Base-by-base conservation (phyloP, 2,329 filamentous ascomycete species). In the Aspergillus sp. region DNA sequence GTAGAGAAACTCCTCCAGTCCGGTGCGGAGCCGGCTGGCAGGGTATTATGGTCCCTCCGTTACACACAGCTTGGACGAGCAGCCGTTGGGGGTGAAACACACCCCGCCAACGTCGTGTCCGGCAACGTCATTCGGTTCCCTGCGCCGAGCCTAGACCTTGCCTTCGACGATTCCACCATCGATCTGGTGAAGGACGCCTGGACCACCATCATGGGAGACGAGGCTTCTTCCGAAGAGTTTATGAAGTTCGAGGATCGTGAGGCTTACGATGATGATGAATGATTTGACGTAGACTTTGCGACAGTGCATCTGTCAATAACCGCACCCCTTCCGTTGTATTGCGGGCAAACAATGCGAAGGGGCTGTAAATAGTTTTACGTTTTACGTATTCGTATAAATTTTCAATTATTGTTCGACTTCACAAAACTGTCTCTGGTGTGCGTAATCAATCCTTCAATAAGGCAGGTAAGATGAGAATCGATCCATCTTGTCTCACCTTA, bases 211-310 rank as follows among this genome's bases (percentile, higher is more conserved):
- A 78, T 84, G 63, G 84, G 82, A 9, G 75, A 77, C 1, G 80
- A 82, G 4, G 77, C 72, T 1, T 77, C 77, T 17, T 78, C 79
- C 17, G 76, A 77, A 17, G 72, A 83, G 45, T 97, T 95, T 67
- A 87, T 97, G 84, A 79, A 83, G 19, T 96, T 96, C 71, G 84
- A 88, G 49, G 90, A 95, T 59, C 83, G 91, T 23, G 87, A 92
- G 69, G 82, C 80, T 14, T 77, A 78, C 27, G 78, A 75, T 58
- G 83, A 83, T 33, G 86, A 90, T 63, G 65, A 72, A 55, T 62
- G 56, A 63, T 54, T 23, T 45, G 21, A 31, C 50, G 7, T 50
- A 41, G 17, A 35, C 24, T 43, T 48, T 19, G 12, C 2, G n/a
- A 1, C 3, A 4, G n/a, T n/a, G n/a, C 7, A 23, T 31, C 21